A percentile compares a stretch with the other conserved stretches of the same genome.
These are phyloP conservation scores for Isoetes engelmannii DNA, from an alignment of 83 land plant species.

Conservation along the genomic window DNA sequence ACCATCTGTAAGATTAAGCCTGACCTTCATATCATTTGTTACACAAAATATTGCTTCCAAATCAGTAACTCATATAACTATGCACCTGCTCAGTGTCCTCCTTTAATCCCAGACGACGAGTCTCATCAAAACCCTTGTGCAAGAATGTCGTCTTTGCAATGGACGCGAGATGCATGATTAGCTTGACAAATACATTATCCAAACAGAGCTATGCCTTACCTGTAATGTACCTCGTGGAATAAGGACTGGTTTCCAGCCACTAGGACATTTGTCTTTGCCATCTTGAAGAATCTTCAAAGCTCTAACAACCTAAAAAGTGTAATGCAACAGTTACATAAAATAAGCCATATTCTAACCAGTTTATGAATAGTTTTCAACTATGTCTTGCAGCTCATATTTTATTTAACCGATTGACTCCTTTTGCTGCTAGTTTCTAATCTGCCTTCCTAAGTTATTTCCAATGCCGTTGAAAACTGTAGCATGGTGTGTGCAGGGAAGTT, in stretches of 20 bases:
- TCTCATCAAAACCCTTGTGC: slow-evolving; percentile 96
- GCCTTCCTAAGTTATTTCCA: no score
- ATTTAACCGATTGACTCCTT: no score
- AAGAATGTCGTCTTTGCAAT: slow-evolving; percentile 52
- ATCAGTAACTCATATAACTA: no score
- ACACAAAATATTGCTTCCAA: no score
- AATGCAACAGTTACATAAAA: neutral
- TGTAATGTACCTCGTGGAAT: slow-evolving; percentile 94
- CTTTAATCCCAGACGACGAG: slow-evolving; percentile 73
- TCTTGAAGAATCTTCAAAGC: slow-evolving; percentile 53
- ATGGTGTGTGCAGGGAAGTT: no score
- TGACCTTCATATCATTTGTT: neutral
- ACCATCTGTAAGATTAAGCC: slow-evolving; percentile 47
- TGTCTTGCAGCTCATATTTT: no score
- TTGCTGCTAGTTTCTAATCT: no score
- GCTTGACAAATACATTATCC: neutral
- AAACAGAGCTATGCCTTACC: slow-evolving; percentile 38
- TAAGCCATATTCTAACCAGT: no score
- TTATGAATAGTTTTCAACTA: no score
- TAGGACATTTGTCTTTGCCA: slow-evolving; percentile 32
- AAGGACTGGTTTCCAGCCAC: slow-evolving; percentile 51
- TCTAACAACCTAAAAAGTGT: slow-evolving; percentile 57
- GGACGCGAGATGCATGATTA: neutral
- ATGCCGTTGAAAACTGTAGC: no score
- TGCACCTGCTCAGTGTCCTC: slow-evolving; percentile 68